Evolutionary conservation across 1,139 yeast genomes (phyloP), one percentile per base, ranked within the genome.

Genomic region (Blastobotrys raffinosifermentans): DNA sequence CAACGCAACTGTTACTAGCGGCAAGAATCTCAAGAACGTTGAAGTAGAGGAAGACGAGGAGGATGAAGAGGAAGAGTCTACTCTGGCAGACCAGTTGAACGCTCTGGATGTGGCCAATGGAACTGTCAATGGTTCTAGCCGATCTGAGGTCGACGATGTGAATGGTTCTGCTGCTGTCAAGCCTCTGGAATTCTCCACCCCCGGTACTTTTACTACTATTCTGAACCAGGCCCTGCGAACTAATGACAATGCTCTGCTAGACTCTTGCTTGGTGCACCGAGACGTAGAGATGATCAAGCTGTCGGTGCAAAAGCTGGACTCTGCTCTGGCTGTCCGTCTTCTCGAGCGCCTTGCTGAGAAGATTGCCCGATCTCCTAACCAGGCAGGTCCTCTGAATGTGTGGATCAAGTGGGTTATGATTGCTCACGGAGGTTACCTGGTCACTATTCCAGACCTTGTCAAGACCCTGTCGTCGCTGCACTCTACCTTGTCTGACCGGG

Each of bases 381-480:
- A 86, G 49, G 87, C 87, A 46, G 84, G 81, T 26, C 80, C 79
- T 44, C 69, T 91, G 46, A 80, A 82, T 47, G 71, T 77, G 34
- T 91, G 99, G 99, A 79, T 89, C 48, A 85, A 89, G 58, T 89
- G 96, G 93, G 80, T 87, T 35, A 69, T 93, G 53, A 80, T 91
- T 32, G 77, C 83, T 26, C 98, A 93, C 58, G 98, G 98, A 27
- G 91, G 94, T 2, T 78, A 77, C 46, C 64, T 80, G 37, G 73
- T 82, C 19, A 72, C 82, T 13, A 67, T 83, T 39, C 89, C 94
- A 31, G 79, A 82, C 47, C 69, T 83, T 45, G 68, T 75, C 45
- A 66, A 72, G 34, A 77, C 84, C 30, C 66, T 93, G 43, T 77
- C 94, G 3, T 75, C 85, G 23, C 67, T 93, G 47, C 93, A 85